phyloP scores from a whole-genome alignment of 192 early-diverging fungal species.

The Allomyces macrogynus region DNA sequence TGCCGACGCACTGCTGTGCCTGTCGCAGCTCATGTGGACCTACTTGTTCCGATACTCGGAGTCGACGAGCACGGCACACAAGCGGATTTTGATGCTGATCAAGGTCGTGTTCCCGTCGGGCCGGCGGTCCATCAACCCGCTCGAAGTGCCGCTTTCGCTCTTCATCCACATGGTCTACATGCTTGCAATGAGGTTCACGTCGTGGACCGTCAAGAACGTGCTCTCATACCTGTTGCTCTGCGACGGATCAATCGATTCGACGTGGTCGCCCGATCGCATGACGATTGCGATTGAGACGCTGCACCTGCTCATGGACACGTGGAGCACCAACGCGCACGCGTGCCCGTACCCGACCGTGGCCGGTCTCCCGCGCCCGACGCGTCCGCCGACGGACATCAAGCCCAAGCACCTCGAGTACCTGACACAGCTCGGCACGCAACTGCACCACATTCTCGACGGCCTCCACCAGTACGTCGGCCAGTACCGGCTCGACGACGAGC shows the following conservation, averaged over 20 bases:
- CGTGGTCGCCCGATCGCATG: constrained; percentile 39
- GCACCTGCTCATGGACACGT: constrained; percentile 54
- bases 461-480: not conserved
- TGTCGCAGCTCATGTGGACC: constrained; percentile 74
- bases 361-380: constrained; percentile 12
- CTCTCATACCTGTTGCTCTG: constrained; percentile 39
- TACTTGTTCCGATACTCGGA: constrained; percentile 81
- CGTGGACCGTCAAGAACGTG: constrained; percentile 47
- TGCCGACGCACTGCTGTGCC: constrained; percentile 39
- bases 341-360: constrained; percentile 24
- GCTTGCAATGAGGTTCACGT: constrained; percentile 34
- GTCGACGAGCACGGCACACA: constrained; percentile 22
- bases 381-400: not conserved
- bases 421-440: not conserved
- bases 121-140: constrained; percentile 28
- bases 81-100: constrained; percentile 32
- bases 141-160: constrained; percentile 41
- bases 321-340: constrained; percentile 18
- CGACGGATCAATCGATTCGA: constrained; percentile 24
- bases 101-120: constrained; percentile 43
- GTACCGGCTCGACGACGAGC: not conserved
- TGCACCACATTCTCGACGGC: not conserved
- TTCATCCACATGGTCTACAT: constrained; percentile 55
- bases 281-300: constrained; percentile 55
- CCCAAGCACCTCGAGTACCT: not conserved